These are phyloP conservation scores for Porphyrellus cyaneotinctus DNA, from an alignment of 768 basidiomycete species.

Conservation along the genomic window DNA sequence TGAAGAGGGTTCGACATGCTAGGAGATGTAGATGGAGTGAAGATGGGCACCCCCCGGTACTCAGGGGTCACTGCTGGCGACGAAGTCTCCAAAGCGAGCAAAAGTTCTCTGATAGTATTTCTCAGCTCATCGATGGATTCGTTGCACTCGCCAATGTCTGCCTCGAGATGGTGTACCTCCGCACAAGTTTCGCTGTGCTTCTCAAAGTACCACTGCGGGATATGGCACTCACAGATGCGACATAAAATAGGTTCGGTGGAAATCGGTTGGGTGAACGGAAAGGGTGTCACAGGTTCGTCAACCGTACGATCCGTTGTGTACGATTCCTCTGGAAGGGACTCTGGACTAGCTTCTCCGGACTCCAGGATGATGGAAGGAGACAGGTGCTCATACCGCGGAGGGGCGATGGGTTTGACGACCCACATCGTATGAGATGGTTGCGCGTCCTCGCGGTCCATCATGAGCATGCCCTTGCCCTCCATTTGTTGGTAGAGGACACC, in stretches of 20 bases:
- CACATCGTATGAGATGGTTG: constrained; percentile 96
- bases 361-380: constrained; percentile 60
- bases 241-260: constrained; percentile 83
- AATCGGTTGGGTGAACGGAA: constrained; percentile 75
- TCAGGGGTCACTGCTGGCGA: constrained; percentile 66
- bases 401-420: constrained; percentile 82
- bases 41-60: constrained; percentile 85
- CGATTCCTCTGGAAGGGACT: constrained; percentile 33
- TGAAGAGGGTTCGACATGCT: constrained; percentile 72
- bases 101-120: constrained; percentile 79
- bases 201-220: constrained; percentile 99
- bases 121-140: constrained; percentile 86
- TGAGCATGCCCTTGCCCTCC: constrained; percentile 98
- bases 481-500: constrained; percentile 70
- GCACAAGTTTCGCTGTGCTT: constrained; percentile 99
- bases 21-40: constrained; percentile 68
- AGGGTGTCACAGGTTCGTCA: constrained; percentile 56
- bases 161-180: constrained; percentile 93
- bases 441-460: constrained; percentile 87
- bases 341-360: constrained; percentile 38
- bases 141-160: constrained; percentile 90
- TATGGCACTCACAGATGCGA: constrained; percentile 94
- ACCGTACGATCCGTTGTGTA: constrained; percentile 36
- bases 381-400: constrained; percentile 65
- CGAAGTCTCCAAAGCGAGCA: constrained; percentile 65